Percentiles rank a stretch among this genome's conserved stretches.
These are phyloP conservation scores for Umbellularia californica DNA, from an alignment of 164 flowering plant genomes.

Conservation along the genomic window DNA sequence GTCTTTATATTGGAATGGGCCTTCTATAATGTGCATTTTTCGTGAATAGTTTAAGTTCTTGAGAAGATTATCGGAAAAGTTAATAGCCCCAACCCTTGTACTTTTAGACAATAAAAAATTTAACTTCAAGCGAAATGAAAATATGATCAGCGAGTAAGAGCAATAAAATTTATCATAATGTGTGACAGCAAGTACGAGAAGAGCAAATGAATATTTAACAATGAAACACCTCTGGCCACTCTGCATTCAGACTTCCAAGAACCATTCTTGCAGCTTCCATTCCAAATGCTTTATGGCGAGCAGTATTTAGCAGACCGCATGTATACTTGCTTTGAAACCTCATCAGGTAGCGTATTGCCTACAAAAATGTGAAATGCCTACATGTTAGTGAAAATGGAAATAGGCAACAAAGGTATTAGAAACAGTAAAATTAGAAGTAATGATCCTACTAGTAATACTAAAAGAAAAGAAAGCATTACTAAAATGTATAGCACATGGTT, in stretches of 20 bases:
- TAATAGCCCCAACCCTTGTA: background rate
- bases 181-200: background rate
- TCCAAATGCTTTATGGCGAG: constrained; percentile 87
- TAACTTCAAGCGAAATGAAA: too few species aligned
- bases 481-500: too few species aligned
- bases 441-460: too few species aligned
- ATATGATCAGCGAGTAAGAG: too few species aligned
- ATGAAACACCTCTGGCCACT: constrained; percentile 52
- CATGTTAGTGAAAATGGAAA: background rate
- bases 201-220: background rate
- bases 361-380: constrained; percentile 5
- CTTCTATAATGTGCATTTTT: too few species aligned
- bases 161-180: background rate
- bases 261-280: constrained; percentile 79
- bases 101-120: background rate
- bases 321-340: constrained; percentile 66
- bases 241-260: constrained; percentile 25
- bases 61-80: too few species aligned
- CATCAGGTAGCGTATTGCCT: constrained; percentile 78
- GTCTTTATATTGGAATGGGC: too few species aligned
- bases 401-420: background rate
- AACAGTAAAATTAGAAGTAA: background rate
- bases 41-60: too few species aligned
- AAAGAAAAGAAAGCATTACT: too few species aligned
- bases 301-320: constrained; percentile 61